Conservation (phyloP, 2,329 filamentous ascomycete genomes). For the Rugonectria rugulosa region DNA sequence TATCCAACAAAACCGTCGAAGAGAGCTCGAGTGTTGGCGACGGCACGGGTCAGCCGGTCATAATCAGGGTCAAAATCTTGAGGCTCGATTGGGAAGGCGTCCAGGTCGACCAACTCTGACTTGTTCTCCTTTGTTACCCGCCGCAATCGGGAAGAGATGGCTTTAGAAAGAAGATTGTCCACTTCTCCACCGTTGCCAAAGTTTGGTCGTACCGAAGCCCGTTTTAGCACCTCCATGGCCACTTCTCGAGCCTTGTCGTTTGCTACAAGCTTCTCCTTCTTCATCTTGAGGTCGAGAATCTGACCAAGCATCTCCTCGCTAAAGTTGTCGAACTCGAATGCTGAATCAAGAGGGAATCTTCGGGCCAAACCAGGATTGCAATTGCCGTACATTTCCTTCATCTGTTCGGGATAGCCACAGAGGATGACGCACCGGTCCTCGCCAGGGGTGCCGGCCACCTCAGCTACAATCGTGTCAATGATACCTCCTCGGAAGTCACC, state of each 20-base stretch:
- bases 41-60: slow-evolving; percentile 52
- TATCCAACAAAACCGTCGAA: slow-evolving; percentile 69
- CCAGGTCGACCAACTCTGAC: slow-evolving; percentile 31
- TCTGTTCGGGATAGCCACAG: slow-evolving; percentile 73
- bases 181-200: slow-evolving; percentile 82
- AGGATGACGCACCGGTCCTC: slow-evolving; percentile 78
- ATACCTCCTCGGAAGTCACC: slow-evolving; percentile 67
- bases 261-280: slow-evolving; percentile 59
- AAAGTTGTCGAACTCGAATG: slow-evolving; percentile 76
- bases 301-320: slow-evolving; percentile 61
- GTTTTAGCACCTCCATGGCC: slow-evolving; percentile 65
- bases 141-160: slow-evolving; percentile 33
- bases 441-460: slow-evolving; percentile 73
- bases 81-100: slow-evolving; percentile 37
- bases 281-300: slow-evolving; percentile 73
- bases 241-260: slow-evolving; percentile 62
- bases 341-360: slow-evolving; percentile 69
- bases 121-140: slow-evolving; percentile 34
- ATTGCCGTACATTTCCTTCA: slow-evolving; percentile 76
- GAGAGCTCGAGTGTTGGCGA: slow-evolving; percentile 56
- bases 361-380: slow-evolving; percentile 74
- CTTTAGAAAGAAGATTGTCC: slow-evolving; percentile 56
- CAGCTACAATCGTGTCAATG: slow-evolving; percentile 77
- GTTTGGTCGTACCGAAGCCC: slow-evolving; percentile 69
- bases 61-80: slow-evolving; percentile 67